These are phyloP conservation scores for Madurella mycetomatis DNA, from an alignment of 2,329 filamentous ascomycete species.

Conservation along the genomic window DNA sequence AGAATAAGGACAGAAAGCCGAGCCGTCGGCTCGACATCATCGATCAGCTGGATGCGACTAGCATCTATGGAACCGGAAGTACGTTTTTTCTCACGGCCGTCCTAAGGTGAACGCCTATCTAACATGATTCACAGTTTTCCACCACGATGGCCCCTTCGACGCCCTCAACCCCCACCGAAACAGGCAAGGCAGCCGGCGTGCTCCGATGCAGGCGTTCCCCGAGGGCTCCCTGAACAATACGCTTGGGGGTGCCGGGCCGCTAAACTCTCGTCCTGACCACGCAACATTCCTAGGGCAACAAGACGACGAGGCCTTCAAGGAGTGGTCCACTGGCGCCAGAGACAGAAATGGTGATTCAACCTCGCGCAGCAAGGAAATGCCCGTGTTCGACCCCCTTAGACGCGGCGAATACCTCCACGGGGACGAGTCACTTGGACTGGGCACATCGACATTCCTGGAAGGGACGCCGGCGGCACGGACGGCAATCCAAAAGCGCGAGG, in stretches of 20 bases:
- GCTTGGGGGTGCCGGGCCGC: constrained; percentile 78
- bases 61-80: constrained; percentile 91
- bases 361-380: constrained; percentile 38
- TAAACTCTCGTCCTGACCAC: constrained; percentile 78
- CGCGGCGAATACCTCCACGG: constrained; percentile 75
- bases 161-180: constrained; percentile 94
- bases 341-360: constrained; percentile 23
- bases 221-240: constrained; percentile 90
- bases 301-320: constrained; percentile 79
- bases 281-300: constrained; percentile 78
- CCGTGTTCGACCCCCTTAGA: constrained; percentile 63
- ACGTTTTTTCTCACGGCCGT: constrained; percentile 37
- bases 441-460: constrained; percentile 93
- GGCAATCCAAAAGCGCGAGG: constrained; percentile 71
- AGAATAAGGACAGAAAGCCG: constrained; percentile 49
- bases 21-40: constrained; percentile 74
- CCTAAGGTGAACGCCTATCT: background rate
- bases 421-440: constrained; percentile 75
- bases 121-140: constrained; percentile 63
- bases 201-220: constrained; percentile 95
- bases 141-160: constrained; percentile 96
- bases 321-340: constrained; percentile 55
- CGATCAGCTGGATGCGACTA: constrained; percentile 92
- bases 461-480: constrained; percentile 81
- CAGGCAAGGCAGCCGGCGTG: constrained; percentile 71